Conservation (phyloP, 75 land plant genomes). For the Cupressus sempervirens region DNA sequence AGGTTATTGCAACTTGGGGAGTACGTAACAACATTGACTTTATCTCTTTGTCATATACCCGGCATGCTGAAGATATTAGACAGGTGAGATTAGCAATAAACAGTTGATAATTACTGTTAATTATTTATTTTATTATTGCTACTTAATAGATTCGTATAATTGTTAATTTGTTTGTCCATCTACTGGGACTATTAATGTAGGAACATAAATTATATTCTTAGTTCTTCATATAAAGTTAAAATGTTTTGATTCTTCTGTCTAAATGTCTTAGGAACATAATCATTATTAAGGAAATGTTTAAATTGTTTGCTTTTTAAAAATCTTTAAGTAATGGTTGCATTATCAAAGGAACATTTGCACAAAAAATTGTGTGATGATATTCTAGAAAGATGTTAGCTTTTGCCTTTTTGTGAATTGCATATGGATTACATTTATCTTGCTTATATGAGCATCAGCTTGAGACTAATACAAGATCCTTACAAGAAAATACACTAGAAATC, state of each 20-base stretch:
- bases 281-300: not conserved
- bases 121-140: not conserved
- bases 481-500: too few species aligned
- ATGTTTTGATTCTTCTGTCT: not conserved
- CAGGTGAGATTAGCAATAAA: slow-evolving; percentile 30
- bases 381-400: not conserved
- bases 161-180: not conserved
- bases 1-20: slow-evolving; percentile 80
- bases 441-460: too few species aligned
- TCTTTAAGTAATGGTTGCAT: not conserved
- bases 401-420: too few species aligned
- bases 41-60: slow-evolving; percentile 78
- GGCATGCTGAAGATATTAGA: slow-evolving; percentile 86
- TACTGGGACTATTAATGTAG: not conserved
- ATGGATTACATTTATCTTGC: too few species aligned
- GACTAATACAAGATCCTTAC: too few species aligned
- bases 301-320: not conserved
- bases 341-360: not conserved
- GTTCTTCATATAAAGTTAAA: not conserved
- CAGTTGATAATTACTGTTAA: not conserved
- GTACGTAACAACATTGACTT: slow-evolving; percentile 77
- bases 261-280: not conserved
- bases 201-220: not conserved
- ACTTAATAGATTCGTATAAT: not conserved
- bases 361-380: not conserved